Base-by-base conservation (phyloP, 192 early-diverging fungal species). In the Coemansia guatemalensis region DNA sequence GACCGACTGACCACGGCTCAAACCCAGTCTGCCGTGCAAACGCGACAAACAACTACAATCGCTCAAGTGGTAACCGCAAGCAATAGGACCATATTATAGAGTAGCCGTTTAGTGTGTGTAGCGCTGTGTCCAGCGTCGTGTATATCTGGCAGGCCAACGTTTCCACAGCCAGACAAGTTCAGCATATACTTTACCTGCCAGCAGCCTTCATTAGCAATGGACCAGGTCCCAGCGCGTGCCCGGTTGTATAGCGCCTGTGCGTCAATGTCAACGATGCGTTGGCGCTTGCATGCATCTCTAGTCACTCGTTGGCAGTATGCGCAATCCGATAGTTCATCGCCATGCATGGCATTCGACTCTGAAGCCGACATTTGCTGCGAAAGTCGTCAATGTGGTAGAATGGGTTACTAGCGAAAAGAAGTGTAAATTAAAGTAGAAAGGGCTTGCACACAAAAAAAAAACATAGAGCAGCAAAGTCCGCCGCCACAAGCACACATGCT, bases 271-370 rank as follows among this genome's bases (percentile, higher is more conserved):
- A 44, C 39, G 17, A 44, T 44, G 23, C 4, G 22, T 50, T 58
- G 47, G 44, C 23, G 14, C 6, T 56, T 47, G 48, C 32, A 47
- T 12, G 68, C 56, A 8, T 25, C 56, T 21, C 56, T 27, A n/a
- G 60, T 62, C 39, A 65, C 39, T 29, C 51, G 48, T 60, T 75
- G 74, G 52, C 74, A 75, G 26, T 67, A 39, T 5, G 59, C 60
- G 62, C 74, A 75, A 39, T 70, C 74, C 17, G 68, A 61, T n/a
- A 48, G 50, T 2, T 27, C 50, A 47, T 48, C 48, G 21, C 62
- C 49, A 22, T 12, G 17, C 23, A 24, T 35, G 11, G 54, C 60
- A 54, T 41, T 48, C 29, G 67, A 56, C 29, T 20, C 44, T 24
- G 47, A 48, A 26, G 41, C 56, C 32, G 33, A 58, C 62, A 64